These are phyloP conservation scores for Sesbania bispinosa DNA, from an alignment of 306 rosid genomes.

Conservation along the genomic window DNA sequence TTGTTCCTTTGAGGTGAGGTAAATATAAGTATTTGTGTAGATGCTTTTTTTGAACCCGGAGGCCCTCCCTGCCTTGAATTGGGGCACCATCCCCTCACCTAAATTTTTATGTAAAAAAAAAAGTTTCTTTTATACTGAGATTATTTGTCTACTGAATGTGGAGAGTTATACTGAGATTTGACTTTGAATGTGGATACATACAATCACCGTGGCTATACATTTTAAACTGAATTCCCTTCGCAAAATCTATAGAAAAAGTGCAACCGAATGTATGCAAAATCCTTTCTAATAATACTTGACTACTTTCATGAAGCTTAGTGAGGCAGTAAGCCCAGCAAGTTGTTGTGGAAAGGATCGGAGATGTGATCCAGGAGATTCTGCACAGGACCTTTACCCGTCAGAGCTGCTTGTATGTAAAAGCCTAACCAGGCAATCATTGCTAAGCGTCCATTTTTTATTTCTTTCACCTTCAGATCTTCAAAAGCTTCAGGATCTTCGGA, in stretches of 20 bases:
- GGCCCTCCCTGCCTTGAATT: no score
- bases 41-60: no score
- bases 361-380: conserved; percentile 81
- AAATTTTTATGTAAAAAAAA: no score
- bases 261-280: background rate
- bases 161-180: no score
- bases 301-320: conserved; percentile 32
- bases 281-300: background rate
- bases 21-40: no score
- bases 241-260: background rate
- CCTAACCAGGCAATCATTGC: conserved; percentile 98
- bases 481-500: conserved; percentile 70
- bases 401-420: conserved; percentile 83
- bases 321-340: conserved; percentile 51
- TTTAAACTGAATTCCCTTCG: background rate
- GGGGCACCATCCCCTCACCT: no score
- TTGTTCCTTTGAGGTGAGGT: no score
- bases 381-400: conserved; percentile 92
- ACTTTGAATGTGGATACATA: no score
- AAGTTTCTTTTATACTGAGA: no score
- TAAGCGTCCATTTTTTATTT: conserved; percentile 89
- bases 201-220: background rate
- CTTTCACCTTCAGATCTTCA: conserved; percentile 91
- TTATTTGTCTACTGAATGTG: no score
- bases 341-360: conserved; percentile 81